Evolutionary conservation across 106 monocot genomes (phyloP).

Genomic region (Acorus gramineus): DNA sequence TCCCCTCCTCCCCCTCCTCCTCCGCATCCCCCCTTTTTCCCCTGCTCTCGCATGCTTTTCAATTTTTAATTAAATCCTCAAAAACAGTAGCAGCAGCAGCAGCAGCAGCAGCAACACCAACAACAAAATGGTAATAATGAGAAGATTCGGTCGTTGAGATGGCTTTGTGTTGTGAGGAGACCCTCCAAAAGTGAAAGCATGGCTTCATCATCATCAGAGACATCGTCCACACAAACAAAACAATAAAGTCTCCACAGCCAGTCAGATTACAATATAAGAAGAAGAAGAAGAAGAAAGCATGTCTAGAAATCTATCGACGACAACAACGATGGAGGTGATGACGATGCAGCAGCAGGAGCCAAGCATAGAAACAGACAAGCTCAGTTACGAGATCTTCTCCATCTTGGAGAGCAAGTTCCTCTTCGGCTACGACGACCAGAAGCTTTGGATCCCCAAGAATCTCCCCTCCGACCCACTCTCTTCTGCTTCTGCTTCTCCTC

Average conservation of each 20-base stretch:
- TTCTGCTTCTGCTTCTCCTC: not conserved
- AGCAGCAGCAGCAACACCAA: too few species aligned
- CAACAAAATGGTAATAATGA: too few species aligned
- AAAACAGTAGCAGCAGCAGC: too few species aligned
- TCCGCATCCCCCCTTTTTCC: not conserved
- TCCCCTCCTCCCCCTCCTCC: too few species aligned
- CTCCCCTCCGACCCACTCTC: not conserved
- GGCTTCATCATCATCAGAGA: too few species aligned
- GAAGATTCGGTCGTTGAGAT: too few species aligned
- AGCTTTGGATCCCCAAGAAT: constrained; percentile 17
- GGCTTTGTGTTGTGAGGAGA: too few species aligned
- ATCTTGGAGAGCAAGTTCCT: constrained; percentile 90
- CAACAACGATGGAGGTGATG: constrained; percentile 8
- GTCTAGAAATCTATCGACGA: not conserved
- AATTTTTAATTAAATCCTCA: too few species aligned
- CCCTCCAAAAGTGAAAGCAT: too few species aligned
- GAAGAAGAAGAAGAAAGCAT: not conserved
- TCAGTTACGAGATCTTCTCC: constrained; percentile 95
- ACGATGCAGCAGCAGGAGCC: constrained; percentile 17
- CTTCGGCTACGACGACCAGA: constrained; percentile 47
- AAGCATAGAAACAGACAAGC: constrained; percentile 66
- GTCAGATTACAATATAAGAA: not conserved
- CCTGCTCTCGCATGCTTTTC: constrained; percentile 18
- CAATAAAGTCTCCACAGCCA: too few species aligned
- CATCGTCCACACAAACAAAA: too few species aligned